Base-by-base conservation (phyloP, 306 rosid species). In the Trichosanthes cucumerina region DNA sequence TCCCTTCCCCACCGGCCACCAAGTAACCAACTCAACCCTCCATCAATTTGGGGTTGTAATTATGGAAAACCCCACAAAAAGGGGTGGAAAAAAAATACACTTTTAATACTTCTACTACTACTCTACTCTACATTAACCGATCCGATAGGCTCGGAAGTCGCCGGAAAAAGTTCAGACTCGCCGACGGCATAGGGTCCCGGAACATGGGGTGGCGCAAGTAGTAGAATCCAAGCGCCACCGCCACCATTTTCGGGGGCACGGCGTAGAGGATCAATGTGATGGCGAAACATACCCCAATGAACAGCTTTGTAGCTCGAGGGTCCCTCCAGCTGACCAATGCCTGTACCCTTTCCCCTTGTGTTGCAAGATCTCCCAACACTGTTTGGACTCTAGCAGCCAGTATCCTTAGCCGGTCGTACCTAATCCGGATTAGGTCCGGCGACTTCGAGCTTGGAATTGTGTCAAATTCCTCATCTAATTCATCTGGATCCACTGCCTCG, bases 311-410 rank as follows among this genome's bases (percentile, higher is more conserved):
- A 7, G 98, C 98, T 24, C 97, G 86, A 28, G 97, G 97, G 81
- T 91, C 98, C 82, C 97, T 90, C 98, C 98, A 88, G 26, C 86
- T 88, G 16, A 95, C 97, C 88, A 95, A 83, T 1, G 97, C 97
- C 49, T 95, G 97, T 28, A 90, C 81, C 85, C 99, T 82, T 66
- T 95, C 99, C 0, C 99, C 99, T 38, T 95, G 99, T 0, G 99
- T 84, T 1, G 97, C 99, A 83, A 95, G 90, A 85, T 92, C 92
- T 12, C 99, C 99, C 91, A 95, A 85, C 21, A 95, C 97, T 0
- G 96, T 95, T 78, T 95, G 99, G 23, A 91, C 92, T 75, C 99
- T 73, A 26, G 93, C 96, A 1, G 93, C 99, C 77, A 95, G 77
- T 85, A 92, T 89, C 50, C 99, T 79, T 26, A 95, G 81, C 85